Base-by-base conservation (phyloP, 176 grass and related monocot species). In the Avena eriantha region DNA sequence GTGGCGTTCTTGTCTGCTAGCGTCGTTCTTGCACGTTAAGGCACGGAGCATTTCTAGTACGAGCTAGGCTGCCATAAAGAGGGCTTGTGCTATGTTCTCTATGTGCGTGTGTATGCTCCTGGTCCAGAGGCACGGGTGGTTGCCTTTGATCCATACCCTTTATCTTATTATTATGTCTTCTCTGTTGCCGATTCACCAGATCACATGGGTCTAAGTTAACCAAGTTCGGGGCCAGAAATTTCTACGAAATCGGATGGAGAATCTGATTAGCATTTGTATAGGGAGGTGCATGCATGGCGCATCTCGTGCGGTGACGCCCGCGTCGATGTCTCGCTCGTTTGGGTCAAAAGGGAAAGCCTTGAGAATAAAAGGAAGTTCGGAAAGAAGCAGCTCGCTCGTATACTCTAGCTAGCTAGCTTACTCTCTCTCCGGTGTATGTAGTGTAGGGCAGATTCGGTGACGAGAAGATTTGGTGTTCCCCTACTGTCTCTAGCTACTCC, bases 101-200 rank as follows among this genome's bases (percentile, higher is more conserved):
- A 6, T 71, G 19, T 29, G 29, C 29, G 29, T 13, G 48, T 48
- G 22, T 7, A 63, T 89, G 82, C 82, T 84, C 76, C 87, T 84
- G 66, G 87, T 73, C 87, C 87, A 84, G 76, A 80, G 82, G 87
- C 82, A 89, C 50, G 55, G 75, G 75, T 39, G 64, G 80, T 57
- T 78, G 74, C 60, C 26, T 14, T 49, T 73, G 36, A 73, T 73
- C 70, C 12, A 16, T 41, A 41, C 29, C 29, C 29, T 29, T 29
- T 29, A 29, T 29, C 29, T 29, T 29, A 29, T 29, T 29, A 29
- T 29, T 29, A 29, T 29, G 29, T 29, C 56, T 46, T 24, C 29
- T 74, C 4, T 47, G 78, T 16, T 45, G 77, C 76, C 76, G 55
- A 60, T 5, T 60, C 56, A 79, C 36, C n/a, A 4, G n/a, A 73